Evolutionary conservation across 305 asterid genomes (phyloP).

Genomic region (Fraxinus ornus): DNA sequence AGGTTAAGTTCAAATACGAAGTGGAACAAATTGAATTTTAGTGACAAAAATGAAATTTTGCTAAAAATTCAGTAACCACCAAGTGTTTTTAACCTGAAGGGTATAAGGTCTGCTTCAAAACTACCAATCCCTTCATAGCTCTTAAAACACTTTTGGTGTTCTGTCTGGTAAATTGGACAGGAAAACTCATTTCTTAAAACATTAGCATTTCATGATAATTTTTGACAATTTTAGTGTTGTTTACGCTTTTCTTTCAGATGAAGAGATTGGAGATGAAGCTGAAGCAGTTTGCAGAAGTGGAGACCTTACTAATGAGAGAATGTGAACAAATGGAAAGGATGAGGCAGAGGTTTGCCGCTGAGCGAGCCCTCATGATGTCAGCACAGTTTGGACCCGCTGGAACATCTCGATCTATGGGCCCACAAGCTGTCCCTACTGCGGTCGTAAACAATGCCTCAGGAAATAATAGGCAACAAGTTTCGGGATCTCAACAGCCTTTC

Average conservation of each 20-base stretch:
- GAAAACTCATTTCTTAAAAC: slow-evolving; percentile 4
- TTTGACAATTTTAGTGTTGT: slow-evolving; percentile 11
- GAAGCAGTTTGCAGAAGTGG: slow-evolving; percentile 89
- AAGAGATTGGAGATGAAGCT: slow-evolving; percentile 88
- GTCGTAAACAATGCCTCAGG: slow-evolving; percentile 40
- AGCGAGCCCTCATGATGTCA: slow-evolving; percentile 57
- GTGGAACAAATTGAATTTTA: neutral
- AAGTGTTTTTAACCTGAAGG: neutral
- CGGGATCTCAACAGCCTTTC: slow-evolving; percentile 55
- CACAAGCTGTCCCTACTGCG: slow-evolving; percentile 41
- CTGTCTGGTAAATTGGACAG: neutral
- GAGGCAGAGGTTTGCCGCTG: slow-evolving; percentile 71
- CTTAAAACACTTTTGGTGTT: neutral
- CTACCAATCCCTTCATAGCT: neutral
- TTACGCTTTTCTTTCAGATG: slow-evolving; percentile 43
- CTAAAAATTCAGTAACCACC: neutral
- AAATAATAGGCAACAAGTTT: slow-evolving; percentile 51
- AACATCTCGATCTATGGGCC: slow-evolving; percentile 47
- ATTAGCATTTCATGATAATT: slow-evolving; percentile 11
- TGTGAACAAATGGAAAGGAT: slow-evolving; percentile 92
- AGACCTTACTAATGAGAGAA: slow-evolving; percentile 90
- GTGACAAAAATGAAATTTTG: neutral
- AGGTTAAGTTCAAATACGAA: neutral
- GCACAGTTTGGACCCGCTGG: slow-evolving; percentile 57
- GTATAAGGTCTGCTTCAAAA: neutral